Evolutionary conservation across 495 filamentous ascomycete species (phyloP).

Genomic region (Podospora australis): DNA sequence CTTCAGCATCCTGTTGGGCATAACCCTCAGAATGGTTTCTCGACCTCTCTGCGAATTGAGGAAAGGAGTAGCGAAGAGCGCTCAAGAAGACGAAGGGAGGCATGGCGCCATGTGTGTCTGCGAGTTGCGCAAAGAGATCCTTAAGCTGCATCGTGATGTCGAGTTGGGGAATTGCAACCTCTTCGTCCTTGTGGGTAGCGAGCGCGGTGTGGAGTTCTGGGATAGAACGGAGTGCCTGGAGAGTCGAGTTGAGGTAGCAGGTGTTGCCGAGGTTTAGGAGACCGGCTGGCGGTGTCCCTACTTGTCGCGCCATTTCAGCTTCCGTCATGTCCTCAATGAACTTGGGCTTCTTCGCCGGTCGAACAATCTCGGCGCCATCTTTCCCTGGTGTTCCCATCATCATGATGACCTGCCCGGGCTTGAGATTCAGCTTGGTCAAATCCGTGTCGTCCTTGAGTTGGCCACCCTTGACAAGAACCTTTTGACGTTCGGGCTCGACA

Average conservation of each 20-base stretch:
- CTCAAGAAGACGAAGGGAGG: conserved; percentile 80
- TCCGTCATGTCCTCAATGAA: conserved; percentile 98
- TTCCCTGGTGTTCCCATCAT: conserved; percentile 90
- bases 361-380: conserved; percentile 52
- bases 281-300: conserved; percentile 81
- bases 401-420: conserved; percentile 82
- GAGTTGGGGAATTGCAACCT: conserved; percentile 34
- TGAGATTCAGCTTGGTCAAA: conserved; percentile 74
- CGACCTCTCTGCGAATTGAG: conserved; percentile 88
- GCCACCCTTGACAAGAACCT: conserved; percentile 87
- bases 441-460: conserved; percentile 93
- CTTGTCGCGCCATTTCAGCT: conserved; percentile 75
- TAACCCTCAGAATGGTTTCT: conserved; percentile 76
- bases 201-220: conserved; percentile 87
- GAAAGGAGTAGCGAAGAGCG: conserved; percentile 71
- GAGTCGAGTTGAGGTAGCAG: conserved; percentile 95
- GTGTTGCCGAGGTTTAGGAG: conserved; percentile 93
- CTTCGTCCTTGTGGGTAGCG: conserved; percentile 51
- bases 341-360: conserved; percentile 75
- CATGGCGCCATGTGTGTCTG: conserved; percentile 82
- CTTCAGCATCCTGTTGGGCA: conserved; percentile 95
- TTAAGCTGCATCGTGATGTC: conserved; percentile 78
- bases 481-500: conserved; percentile 93
- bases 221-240: conserved; percentile 81
- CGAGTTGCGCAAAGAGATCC: conserved; percentile 90